These are phyloP conservation scores for Huntiella moniliformis DNA, from an alignment of 2,329 filamentous ascomycete species.

Conservation along the genomic window DNA sequence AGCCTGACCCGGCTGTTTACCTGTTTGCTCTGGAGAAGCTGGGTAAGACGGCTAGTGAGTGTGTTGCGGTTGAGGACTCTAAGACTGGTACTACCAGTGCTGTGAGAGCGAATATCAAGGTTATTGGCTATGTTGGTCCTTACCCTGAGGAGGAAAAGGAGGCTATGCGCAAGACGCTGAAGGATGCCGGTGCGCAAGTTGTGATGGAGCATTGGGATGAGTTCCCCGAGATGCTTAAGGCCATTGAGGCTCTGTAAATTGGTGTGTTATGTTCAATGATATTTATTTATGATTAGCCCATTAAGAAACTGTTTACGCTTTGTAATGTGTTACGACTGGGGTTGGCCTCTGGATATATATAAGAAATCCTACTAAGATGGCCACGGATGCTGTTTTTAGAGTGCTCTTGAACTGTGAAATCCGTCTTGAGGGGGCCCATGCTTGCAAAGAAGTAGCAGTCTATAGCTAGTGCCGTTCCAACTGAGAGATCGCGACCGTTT, in stretches of 20 bases:
- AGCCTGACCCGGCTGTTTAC: slow-evolving; percentile 84
- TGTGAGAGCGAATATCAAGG: slow-evolving; percentile 58
- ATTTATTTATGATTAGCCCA: slow-evolving; percentile 27
- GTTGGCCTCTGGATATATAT: slow-evolving; percentile 58
- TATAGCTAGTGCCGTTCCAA: slow-evolving; percentile 59
- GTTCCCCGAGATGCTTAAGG: slow-evolving; percentile 29
- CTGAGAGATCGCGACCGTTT: slow-evolving; percentile 60
- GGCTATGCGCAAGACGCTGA: slow-evolving; percentile 45
- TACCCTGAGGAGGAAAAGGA: slow-evolving; percentile 43
- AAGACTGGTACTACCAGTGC: slow-evolving; percentile 62
- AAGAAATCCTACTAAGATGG: slow-evolving; percentile 66
- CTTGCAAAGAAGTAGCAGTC: slow-evolving; percentile 56
- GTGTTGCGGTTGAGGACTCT: slow-evolving; percentile 72
- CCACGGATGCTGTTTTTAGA: slow-evolving; percentile 63
- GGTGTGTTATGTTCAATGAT: neutral
- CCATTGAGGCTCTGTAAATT: slow-evolving; percentile 23
- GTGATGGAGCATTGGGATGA: slow-evolving; percentile 43
- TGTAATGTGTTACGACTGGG: slow-evolving; percentile 73
- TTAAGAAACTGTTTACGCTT: slow-evolving; percentile 78
- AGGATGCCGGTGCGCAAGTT: slow-evolving; percentile 40
- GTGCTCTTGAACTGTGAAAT: slow-evolving; percentile 21
- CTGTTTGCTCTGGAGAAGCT: slow-evolving; percentile 56
- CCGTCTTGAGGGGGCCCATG: slow-evolving; percentile 27
- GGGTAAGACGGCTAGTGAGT: slow-evolving; percentile 51
- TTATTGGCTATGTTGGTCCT: slow-evolving; percentile 71